Base-by-base conservation (phyloP, 1,139 yeast genomes). In the Geotrichum cucujoidarum region DNA sequence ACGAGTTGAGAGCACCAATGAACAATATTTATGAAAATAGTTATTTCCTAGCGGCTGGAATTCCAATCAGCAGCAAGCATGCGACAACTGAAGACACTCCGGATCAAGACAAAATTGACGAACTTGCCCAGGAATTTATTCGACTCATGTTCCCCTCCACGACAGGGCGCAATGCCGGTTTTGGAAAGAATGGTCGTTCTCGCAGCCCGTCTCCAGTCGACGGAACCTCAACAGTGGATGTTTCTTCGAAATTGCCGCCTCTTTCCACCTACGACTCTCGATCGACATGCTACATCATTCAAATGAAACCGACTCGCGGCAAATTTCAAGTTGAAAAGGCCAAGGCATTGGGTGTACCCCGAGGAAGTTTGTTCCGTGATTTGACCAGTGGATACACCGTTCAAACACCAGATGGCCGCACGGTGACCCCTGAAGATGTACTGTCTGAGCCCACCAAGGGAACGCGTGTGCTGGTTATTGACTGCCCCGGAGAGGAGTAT, bases 251-350 rank as follows among this genome's bases (percentile, higher is more conserved):
- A 2, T 31, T 41, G 10, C 25, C 29, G 7, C n/a, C 37, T 30
- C 22, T 41, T 13, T 17, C 32, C 20, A 24, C 22, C 35, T 3
- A 42, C 14, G 48, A 46, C 33, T 24, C 55, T 36, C n/a, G 51
- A 30, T 52, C 64, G 0, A 71, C 83, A 1, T 81, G 78, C 55
- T 90, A 84, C 63, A 72, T 85, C 21, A 70, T 92, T 4, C 74
- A 79, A 32, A 76, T 87, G 40, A 70, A 77, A 33, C 82, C 94
- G 0, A 70, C 79, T 0, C 72, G 96, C 57, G 98, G 99, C 0
- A 83, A 77, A 59, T 92, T 94, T 60, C 72, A 80, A 53, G 77
- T 79, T 0, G 68, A 71, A 6, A 79, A 74, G 57, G 97, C 97
- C 0, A 71, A 67, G 31, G 76, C 69, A 32, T 68, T 89, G 24